phyloP scores from a whole-genome alignment of 805 yeast genomes.

The Pichia cabralensis region DNA sequence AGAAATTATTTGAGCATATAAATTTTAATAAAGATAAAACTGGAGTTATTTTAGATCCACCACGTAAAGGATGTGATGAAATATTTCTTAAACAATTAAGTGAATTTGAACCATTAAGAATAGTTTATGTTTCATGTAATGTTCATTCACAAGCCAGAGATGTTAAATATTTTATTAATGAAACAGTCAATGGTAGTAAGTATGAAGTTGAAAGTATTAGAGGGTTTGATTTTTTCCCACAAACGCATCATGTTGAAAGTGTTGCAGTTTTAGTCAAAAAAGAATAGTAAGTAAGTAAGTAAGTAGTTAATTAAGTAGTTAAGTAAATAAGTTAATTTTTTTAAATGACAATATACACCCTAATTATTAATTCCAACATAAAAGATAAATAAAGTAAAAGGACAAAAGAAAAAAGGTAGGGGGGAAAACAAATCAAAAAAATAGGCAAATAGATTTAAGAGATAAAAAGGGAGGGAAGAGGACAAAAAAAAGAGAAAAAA shows the following conservation, averaged over 20 bases:
- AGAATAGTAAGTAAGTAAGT: background rate
- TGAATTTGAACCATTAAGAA: slow-evolving; percentile 70
- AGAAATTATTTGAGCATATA: slow-evolving; percentile 70
- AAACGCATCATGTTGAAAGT: slow-evolving; percentile 49
- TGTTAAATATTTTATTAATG: slow-evolving; percentile 66
- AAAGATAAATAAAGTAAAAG: too few species aligned
- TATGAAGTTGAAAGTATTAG: slow-evolving; percentile 74
- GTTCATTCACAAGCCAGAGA: slow-evolving; percentile 98
- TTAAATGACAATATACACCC: too few species aligned
- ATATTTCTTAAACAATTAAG: slow-evolving; percentile 78
- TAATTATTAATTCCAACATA: too few species aligned
- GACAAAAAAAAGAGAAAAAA: too few species aligned
- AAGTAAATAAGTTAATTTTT: too few species aligned
- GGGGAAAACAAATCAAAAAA: too few species aligned
- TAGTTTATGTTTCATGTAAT: slow-evolving; percentile 94
- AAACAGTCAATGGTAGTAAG: slow-evolving; percentile 49
- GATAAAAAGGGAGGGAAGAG: too few species aligned
- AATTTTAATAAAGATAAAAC: slow-evolving; percentile 70
- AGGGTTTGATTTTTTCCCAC: slow-evolving; percentile 90
- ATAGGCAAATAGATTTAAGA: too few species aligned
- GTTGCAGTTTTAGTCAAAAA: slow-evolving; percentile 35
- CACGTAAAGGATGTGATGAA: slow-evolving; percentile 93
- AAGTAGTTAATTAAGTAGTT: too few species aligned
- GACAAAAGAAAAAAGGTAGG: too few species aligned
- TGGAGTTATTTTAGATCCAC: slow-evolving; percentile 90